Evolutionary conservation across 257 asterid species (phyloP), one percentile per base, ranked within the genome.

Genomic region (Linaria vulgaris): DNA sequence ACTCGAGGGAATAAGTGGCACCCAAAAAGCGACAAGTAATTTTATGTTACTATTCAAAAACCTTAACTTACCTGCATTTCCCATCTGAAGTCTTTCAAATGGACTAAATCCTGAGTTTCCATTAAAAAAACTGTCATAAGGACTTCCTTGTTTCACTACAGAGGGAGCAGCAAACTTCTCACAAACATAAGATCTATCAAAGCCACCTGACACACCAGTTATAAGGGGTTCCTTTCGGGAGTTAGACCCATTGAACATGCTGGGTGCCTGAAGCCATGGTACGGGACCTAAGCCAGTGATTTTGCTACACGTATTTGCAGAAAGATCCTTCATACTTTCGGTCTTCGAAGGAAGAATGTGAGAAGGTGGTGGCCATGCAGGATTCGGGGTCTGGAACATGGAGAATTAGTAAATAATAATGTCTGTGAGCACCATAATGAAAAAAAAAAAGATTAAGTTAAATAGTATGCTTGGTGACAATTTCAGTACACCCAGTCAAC

Each of bases 291-390:
- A 83, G 65, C 96, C 97, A 70, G 86, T 79, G 59, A 84, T 60
- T 9, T 88, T 60, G 76, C 76, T 88, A 90, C 91, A 87, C 60
- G 78, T 70, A 63, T 80, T 87, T 45, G 53, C 64, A 54, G 97
- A 73, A 56, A 80, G 50, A 47, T 84, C 99, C 74, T 90, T 87
- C 83, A 79, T 76, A 80, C 85, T 85, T 78, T 90, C 97, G 69
- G 95, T 85, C 48, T 79, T 88, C 27, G 88, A 70, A 69, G 96
- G 88, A 82, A 85, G 90, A 70, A 79, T 78, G 59, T 79, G 85
- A 39, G 95, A 82, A 77, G 99, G 99, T 37, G 96, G 97, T 17
- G 99, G 96, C 97, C 99, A 94, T 5, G 99, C 97, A 44, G 97
- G 99, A 86, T 94, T 94, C 70, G 97, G 97, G 15, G 96, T 88